Evolutionary conservation across 208 protist species (phyloP).

Genomic region (Porcisia hertigi): DNA sequence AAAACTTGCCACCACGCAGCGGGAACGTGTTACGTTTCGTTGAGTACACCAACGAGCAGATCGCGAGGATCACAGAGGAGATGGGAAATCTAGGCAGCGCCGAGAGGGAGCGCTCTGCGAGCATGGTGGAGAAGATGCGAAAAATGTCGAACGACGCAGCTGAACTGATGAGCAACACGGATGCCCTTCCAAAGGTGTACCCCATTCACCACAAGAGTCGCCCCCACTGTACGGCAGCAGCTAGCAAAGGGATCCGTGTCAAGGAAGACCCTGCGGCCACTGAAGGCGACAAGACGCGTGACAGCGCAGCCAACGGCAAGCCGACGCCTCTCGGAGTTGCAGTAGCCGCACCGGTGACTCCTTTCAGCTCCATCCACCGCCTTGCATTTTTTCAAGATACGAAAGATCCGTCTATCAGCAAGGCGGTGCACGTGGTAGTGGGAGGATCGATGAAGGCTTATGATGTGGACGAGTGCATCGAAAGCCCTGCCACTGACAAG

Average conservation of each 20-base stretch:
- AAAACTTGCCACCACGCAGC: conserved; percentile 53
- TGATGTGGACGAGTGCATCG: conserved; percentile 61
- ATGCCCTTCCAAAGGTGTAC: conserved; percentile 52
- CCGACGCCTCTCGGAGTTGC: background rate
- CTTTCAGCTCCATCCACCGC: conserved; percentile 55
- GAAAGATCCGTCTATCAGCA: conserved; percentile 19
- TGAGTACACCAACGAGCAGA: conserved; percentile 47
- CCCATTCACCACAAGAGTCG: conserved; percentile 18
- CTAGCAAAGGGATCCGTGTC: conserved; percentile 4
- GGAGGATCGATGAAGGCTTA: conserved; percentile 43
- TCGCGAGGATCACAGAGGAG: conserved; percentile 28
- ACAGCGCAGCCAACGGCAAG: background rate
- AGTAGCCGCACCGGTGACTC: background rate
- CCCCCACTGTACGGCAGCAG: conserved; percentile 1
- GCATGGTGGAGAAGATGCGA: conserved; percentile 42
- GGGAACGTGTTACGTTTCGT: conserved; percentile 67
- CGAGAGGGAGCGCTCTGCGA: conserved; percentile 25
- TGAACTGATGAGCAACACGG: conserved; percentile 38
- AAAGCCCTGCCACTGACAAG: conserved; percentile 10
- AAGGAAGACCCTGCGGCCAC: background rate
- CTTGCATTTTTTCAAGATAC: conserved; percentile 45
- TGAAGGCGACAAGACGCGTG: background rate
- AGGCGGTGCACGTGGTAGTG: conserved; percentile 43
- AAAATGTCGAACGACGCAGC: conserved; percentile 45
- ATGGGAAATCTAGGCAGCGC: conserved; percentile 24